Conservation (phyloP, 441 rosid genomes). For the Iberis amara region DNA sequence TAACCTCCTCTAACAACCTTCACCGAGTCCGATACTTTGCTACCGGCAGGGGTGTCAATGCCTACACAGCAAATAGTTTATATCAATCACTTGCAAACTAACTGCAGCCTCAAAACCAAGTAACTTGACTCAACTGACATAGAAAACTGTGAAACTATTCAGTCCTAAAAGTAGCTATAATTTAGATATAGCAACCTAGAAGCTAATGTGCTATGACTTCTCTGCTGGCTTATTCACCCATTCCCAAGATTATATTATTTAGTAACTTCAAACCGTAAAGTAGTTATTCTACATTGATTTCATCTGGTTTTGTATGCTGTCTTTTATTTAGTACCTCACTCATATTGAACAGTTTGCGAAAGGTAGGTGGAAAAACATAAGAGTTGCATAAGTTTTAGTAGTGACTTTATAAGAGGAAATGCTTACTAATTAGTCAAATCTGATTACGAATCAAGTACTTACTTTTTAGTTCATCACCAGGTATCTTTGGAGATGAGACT, state of each 20-base stretch:
- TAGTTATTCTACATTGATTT: slow-evolving; percentile 3
- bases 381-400: neutral
- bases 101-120: slow-evolving; percentile 5
- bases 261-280: neutral
- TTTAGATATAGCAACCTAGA: neutral
- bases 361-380: neutral
- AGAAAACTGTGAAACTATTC: neutral
- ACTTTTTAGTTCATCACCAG: slow-evolving; percentile 43
- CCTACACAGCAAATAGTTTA: slow-evolving; percentile 38
- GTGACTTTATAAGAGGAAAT: neutral
- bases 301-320: neutral
- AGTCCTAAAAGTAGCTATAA: neutral
- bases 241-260: neutral
- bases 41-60: slow-evolving; percentile 31
- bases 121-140: neutral
- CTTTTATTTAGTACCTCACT: neutral
- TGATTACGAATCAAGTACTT: slow-evolving; percentile 26
- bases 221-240: neutral
- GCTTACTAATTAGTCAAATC: slow-evolving; percentile 2
- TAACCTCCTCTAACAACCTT: slow-evolving; percentile 87
- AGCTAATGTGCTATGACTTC: neutral
- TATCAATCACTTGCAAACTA: neutral
- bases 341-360: slow-evolving; percentile 9
- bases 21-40: slow-evolving; percentile 40
- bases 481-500: slow-evolving; percentile 33